Percentiles rank a stretch among this genome's conserved stretches.
Evolutionary conservation across 345 rosid species (phyloP).

Genomic region (Salix brachista): DNA sequence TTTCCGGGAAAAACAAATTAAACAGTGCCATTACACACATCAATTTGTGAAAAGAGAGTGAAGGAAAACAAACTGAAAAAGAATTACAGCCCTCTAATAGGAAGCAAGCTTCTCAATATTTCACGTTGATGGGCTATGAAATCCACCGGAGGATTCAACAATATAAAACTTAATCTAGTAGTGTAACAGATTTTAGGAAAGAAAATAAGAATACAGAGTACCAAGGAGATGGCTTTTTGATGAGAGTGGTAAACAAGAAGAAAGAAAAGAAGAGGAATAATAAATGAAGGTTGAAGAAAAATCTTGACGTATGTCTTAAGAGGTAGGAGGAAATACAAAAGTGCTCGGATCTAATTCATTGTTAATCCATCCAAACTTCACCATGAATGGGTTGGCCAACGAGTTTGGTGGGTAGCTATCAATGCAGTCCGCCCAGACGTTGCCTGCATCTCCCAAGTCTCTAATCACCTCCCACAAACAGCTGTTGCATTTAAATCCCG

Average conservation of each 20-base stretch:
- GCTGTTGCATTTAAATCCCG: constrained; percentile 83
- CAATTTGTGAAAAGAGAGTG: not conserved
- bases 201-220: not conserved
- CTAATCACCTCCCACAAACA: constrained; percentile 70
- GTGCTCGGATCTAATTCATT: constrained; percentile 66
- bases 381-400: constrained; percentile 65
- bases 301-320: not conserved
- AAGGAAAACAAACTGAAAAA: not conserved
- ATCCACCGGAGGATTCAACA: constrained; percentile 9
- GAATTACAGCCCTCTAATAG: not conserved
- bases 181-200: not conserved
- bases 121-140: constrained; percentile 10
- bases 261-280: not conserved
- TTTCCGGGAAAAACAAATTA: not conserved
- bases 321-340: constrained; percentile 35
- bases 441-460: constrained; percentile 37
- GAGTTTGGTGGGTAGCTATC: constrained; percentile 64
- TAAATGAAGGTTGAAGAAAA: not conserved
- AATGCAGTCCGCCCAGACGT: constrained; percentile 66
- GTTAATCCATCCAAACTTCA: constrained; percentile 88
- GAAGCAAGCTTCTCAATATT: constrained; percentile 3
- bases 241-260: not conserved
- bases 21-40: not conserved
- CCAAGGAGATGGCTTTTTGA: not conserved
- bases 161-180: not conserved